These are phyloP conservation scores for Fusarium temperatum DNA, from an alignment of 2,329 filamentous ascomycete genomes.

Conservation along the genomic window DNA sequence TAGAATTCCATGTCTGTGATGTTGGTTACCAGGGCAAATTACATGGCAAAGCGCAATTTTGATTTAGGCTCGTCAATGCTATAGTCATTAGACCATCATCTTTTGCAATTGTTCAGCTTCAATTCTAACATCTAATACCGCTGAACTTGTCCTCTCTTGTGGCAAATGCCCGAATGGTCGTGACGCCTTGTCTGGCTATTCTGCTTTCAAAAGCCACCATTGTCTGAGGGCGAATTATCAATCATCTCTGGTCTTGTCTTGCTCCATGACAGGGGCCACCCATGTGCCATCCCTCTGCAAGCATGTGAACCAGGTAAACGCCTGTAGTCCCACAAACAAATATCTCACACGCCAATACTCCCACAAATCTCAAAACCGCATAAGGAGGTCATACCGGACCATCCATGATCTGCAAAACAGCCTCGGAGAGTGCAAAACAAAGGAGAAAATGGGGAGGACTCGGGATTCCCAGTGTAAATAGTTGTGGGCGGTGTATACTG, in stretches of 20 bases:
- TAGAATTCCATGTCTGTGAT: not conserved
- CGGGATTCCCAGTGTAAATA: not conserved
- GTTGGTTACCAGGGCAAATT: not conserved
- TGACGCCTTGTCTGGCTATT: slow-evolving; percentile 7
- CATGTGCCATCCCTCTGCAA: slow-evolving; percentile 6
- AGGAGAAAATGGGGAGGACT: slow-evolving; percentile 10
- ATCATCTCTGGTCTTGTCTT: slow-evolving; percentile 13
- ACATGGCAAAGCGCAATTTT: not conserved
- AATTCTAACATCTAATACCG: slow-evolving; percentile 35
- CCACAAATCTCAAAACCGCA: slow-evolving; percentile 22
- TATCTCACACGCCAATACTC: slow-evolving; percentile 38
- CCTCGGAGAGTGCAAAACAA: slow-evolving; percentile 21
- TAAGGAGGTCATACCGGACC: slow-evolving; percentile 26
- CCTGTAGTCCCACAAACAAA: slow-evolving; percentile 22
- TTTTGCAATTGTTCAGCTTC: slow-evolving; percentile 36
- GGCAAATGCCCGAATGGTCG: not conserved
- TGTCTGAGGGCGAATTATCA: not conserved
- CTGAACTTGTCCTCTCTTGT: slow-evolving; percentile 3
- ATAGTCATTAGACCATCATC: slow-evolving; percentile 16
- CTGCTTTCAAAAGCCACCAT: not conserved
- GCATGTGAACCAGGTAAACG: slow-evolving; percentile 19
- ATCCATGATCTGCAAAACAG: slow-evolving; percentile 26
- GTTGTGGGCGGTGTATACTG: not conserved
- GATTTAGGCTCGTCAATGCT: not conserved
- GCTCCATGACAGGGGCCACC: not conserved